Conservation (phyloP, 768 basidiomycete species). For the Lactifluus subvellereus region DNA sequence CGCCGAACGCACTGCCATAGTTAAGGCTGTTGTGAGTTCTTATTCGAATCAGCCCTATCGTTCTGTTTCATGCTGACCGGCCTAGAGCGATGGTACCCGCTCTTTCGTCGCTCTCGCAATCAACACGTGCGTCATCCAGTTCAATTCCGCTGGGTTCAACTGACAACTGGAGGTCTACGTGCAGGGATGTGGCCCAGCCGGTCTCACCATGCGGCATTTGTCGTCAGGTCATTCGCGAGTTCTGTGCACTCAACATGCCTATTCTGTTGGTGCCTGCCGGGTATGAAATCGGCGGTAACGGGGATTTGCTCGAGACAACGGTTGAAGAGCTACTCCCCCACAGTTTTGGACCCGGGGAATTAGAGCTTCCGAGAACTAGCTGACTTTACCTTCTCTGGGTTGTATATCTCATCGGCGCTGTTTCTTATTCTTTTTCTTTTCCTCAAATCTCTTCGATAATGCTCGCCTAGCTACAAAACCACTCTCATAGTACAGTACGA, state of each 20-base stretch:
- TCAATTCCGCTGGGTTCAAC: neutral
- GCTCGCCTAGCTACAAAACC: too few species aligned
- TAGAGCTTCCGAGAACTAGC: constrained; percentile 18
- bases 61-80: neutral
- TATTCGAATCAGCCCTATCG: neutral
- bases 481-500: too few species aligned
- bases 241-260: constrained; percentile 70
- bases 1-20: constrained; percentile 89
- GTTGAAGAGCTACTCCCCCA: constrained; percentile 18
- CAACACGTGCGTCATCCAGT: constrained; percentile 50
- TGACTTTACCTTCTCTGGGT: neutral
- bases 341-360: constrained; percentile 22
- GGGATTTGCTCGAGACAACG: constrained; percentile 16
- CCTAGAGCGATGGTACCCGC: constrained; percentile 71
- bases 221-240: constrained; percentile 85
- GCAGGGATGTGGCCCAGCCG: constrained; percentile 59
- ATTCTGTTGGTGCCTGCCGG: constrained; percentile 64
- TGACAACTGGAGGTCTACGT: neutral
- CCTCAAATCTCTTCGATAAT: too few species aligned
- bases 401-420: too few species aligned
- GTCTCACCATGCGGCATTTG: constrained; percentile 92
- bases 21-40: constrained; percentile 81
- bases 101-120: constrained; percentile 74
- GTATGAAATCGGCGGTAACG: constrained; percentile 33
- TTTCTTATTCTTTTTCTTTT: too few species aligned